These are phyloP conservation scores for Corrigiola litoralis DNA, from an alignment of 179 eudicot genomes.

Conservation along the genomic window DNA sequence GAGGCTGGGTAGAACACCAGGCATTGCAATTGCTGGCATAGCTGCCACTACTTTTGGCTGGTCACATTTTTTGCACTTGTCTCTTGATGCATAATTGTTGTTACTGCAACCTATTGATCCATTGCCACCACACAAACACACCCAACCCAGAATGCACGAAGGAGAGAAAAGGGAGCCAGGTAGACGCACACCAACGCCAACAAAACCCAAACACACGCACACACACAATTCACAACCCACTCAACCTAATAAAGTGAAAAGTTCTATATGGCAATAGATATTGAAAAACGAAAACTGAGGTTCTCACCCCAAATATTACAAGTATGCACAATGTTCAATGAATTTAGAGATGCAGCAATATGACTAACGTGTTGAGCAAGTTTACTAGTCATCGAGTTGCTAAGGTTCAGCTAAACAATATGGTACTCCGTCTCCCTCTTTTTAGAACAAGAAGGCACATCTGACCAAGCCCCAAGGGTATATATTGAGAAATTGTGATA, in stretches of 20 bases:
- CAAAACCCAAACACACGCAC: conserved; percentile 38
- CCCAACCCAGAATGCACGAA: conserved; percentile 62
- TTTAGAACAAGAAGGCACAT: too few species aligned
- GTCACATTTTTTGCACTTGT: conserved; percentile 77
- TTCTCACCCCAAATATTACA: too few species aligned
- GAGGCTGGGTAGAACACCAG: conserved; percentile 56
- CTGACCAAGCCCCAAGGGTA: too few species aligned
- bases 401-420: too few species aligned
- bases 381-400: too few species aligned
- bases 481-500: too few species aligned
- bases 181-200: conserved; percentile 62
- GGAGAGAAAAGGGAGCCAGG: conserved; percentile 51
- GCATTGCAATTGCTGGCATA: conserved; percentile 64
- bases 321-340: background rate
- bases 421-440: too few species aligned
- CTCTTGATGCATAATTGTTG: conserved; percentile 95
- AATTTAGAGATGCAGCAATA: too few species aligned
- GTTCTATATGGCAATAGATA: background rate
- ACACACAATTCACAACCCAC: conserved; percentile 42
- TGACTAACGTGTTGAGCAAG: too few species aligned
- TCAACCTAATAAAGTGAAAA: conserved; percentile 32
- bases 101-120: conserved; percentile 89
- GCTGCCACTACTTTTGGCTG: conserved; percentile 75
- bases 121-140: conserved; percentile 51
- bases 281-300: too few species aligned